Evolutionary conservation across 139 green algal species (phyloP), one percentile per base, ranked within the genome.

Genomic region (Volvox reticuliferus): DNA sequence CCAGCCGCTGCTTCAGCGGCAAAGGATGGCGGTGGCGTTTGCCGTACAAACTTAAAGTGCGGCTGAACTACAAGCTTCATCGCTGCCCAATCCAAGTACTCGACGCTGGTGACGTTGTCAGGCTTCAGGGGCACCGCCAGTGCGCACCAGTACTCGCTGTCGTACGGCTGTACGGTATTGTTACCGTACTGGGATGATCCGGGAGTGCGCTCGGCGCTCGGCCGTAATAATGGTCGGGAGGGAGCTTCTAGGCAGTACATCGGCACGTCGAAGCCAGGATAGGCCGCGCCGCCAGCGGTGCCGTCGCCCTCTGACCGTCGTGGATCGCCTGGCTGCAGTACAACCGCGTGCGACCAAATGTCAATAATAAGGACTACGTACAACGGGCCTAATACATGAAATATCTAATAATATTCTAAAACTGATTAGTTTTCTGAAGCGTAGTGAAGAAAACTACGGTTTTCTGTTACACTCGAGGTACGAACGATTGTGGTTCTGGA

Each of bases 1-100:
- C 17, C 71, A 33, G 30, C 75, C 6, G 75, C 32, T 35, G 75
- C 32, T 14, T 5, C 30, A 16, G 33, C 75, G 75, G 75, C 75
- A 35, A 6, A 33, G 19, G 24, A 81, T 19, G 75, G 32, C 1
- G n/a, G 17, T 30, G 75, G 17, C 32, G n/a, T n/a, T n/a, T 28
- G 32, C 3, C 12, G 12, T 13, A 33, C 75, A 30, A 61, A 81
- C 75, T 81, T 81, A 35, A 24, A 55, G 21, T 84, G 78, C 50
- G 79, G 79, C 79, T 86, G 79, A 50, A 86, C 79, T n/a, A 86
- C 79, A 22, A 86, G 79, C 79, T 44, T 71, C 79, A 86, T 73
- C 1, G 79, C 79, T 55, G 79, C 50, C 44, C 79, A 71, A 44
- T 86, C 14, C 26, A 73, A 14, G 50, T 73, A 86, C 13, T 84